Evolutionary conservation across 164 flowering plant species (phyloP).

Genomic region (Aristolochia contorta): DNA sequence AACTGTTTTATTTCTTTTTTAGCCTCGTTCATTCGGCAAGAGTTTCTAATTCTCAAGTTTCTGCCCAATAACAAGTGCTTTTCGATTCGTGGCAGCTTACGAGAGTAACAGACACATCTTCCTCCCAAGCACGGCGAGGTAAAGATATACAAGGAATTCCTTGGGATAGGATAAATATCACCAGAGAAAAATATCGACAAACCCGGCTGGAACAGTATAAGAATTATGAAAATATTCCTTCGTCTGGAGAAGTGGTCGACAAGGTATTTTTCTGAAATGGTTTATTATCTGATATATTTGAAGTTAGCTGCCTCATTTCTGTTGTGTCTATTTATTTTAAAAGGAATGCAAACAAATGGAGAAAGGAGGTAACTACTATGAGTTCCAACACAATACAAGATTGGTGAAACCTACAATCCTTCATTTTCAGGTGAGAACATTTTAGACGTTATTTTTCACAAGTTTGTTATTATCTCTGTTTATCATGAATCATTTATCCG

Average conservation of each 20-base stretch:
- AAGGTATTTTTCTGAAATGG: slow-evolving; percentile 26
- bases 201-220: slow-evolving; percentile 60
- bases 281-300: slow-evolving; percentile 1
- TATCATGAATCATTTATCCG: no score
- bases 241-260: slow-evolving; percentile 39
- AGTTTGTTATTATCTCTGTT: no score
- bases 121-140: slow-evolving; percentile 55
- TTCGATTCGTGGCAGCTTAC: slow-evolving; percentile 28
- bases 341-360: slow-evolving; percentile 42
- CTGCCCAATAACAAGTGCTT: neutral
- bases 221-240: slow-evolving; percentile 53
- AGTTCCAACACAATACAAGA: slow-evolving; percentile 51
- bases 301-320: neutral
- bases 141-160: slow-evolving; percentile 74
- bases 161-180: slow-evolving; percentile 53
- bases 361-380: slow-evolving; percentile 45
- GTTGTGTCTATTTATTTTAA: neutral
- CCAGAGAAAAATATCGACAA: slow-evolving; percentile 44
- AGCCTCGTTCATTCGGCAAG: neutral
- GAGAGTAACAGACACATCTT: slow-evolving; percentile 54
- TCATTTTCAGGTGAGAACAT: slow-evolving; percentile 56
- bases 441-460: neutral
- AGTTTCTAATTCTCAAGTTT: neutral
- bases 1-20: neutral
- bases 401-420: slow-evolving; percentile 62